phyloP scores from a whole-genome alignment of 768 basidiomycete species.

The Russula brevipes region DNA sequence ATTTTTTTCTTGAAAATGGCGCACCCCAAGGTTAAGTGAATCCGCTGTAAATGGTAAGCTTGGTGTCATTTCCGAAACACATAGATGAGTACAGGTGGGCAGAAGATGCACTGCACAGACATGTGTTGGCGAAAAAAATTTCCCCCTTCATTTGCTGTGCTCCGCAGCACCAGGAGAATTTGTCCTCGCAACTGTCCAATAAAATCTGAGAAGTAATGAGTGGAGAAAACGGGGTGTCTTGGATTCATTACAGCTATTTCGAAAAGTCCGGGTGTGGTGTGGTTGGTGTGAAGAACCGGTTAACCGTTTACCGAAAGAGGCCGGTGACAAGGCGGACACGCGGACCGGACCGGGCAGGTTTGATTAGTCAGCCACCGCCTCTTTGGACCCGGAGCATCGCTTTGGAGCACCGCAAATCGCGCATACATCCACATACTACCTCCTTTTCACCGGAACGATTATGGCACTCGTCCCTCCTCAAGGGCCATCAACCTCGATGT shows the following conservation, averaged over 20 bases:
- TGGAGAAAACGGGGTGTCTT: too few species aligned
- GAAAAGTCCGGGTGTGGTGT: too few species aligned
- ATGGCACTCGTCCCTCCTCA: slow-evolving; percentile 9
- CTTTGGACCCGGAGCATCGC: neutral
- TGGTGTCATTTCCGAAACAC: neutral
- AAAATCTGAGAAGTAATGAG: too few species aligned
- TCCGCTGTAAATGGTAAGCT: neutral
- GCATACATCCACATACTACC: neutral
- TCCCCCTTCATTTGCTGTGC: neutral
- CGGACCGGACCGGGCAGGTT: neutral
- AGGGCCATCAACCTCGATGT: slow-evolving; percentile 2
- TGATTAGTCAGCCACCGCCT: slow-evolving; percentile 9
- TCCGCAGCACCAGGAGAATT: neutral
- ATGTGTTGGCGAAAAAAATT: neutral
- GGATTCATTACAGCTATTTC: too few species aligned
- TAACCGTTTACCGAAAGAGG: neutral
- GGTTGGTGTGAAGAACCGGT: neutral
- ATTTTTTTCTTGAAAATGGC: too few species aligned
- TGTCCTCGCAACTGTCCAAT: too few species aligned
- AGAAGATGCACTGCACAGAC: neutral
- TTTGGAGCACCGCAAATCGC: neutral
- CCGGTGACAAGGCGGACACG: neutral
- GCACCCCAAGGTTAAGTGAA: too few species aligned
- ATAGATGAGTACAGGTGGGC: neutral
- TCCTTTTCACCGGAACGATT: neutral